These are phyloP conservation scores for Zalaria obscura DNA, from an alignment of 2,329 filamentous ascomycete genomes.

Conservation along the genomic window DNA sequence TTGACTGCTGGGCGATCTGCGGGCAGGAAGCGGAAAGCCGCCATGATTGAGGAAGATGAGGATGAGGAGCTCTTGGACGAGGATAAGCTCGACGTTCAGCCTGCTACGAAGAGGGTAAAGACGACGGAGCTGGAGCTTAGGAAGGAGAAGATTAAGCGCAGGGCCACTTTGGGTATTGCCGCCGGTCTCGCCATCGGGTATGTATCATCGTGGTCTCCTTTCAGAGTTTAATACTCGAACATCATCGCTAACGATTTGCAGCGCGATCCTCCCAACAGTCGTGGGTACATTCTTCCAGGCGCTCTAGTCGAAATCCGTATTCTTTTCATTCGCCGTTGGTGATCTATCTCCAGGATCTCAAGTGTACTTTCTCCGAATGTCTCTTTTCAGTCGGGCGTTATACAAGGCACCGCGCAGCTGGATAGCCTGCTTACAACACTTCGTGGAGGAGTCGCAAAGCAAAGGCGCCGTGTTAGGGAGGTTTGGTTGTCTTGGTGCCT, in stretches of 20 bases:
- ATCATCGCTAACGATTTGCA: neutral
- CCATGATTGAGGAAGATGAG: slow-evolving; percentile 46
- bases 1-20: slow-evolving; percentile 13
- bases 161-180: slow-evolving; percentile 72
- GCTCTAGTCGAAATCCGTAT: neutral
- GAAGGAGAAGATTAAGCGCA: slow-evolving; percentile 74
- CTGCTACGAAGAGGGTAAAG: slow-evolving; percentile 54
- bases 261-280: neutral
- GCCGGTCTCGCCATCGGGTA: slow-evolving; percentile 85
- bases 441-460: no score
- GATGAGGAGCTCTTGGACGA: slow-evolving; percentile 34
- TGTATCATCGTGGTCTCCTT: slow-evolving; percentile 25
- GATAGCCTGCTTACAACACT: no score
- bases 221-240: neutral
- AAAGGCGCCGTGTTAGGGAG: no score
- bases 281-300: neutral
- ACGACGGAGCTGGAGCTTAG: slow-evolving; percentile 63
- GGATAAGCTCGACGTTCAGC: slow-evolving; percentile 4
- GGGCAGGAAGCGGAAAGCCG: slow-evolving; percentile 55
- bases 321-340: no score
- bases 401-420: no score
- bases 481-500: no score
- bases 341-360: no score
- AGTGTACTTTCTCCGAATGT: no score
- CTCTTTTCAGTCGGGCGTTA: no score